Conservation (phyloP, 2,329 filamentous ascomycete genomes). For the Neofusicoccum parvum region DNA sequence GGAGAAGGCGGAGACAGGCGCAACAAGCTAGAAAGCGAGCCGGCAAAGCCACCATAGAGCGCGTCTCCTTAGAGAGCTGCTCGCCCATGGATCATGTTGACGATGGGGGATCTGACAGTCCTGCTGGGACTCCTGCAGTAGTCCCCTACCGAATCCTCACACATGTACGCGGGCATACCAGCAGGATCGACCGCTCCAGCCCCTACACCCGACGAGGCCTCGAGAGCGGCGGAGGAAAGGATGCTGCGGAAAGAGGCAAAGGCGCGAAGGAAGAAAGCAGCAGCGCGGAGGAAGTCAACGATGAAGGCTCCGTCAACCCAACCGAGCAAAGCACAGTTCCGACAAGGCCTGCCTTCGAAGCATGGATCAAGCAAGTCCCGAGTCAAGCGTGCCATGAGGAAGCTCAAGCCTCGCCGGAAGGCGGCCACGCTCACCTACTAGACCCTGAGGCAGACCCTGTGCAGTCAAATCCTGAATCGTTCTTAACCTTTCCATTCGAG, state of each 20-base stretch:
- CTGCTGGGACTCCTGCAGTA: background rate
- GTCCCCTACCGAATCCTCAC: background rate
- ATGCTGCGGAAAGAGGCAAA: too few relatives aligned
- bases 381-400: background rate
- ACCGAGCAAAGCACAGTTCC: background rate
- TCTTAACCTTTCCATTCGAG: background rate
- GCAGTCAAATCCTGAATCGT: background rate
- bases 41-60: too few relatives aligned
- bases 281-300: too few relatives aligned
- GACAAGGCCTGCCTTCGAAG: conserved; percentile 11
- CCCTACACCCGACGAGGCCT: background rate
- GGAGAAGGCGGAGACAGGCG: too few relatives aligned
- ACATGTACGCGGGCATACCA: background rate
- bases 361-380: conserved; percentile 4
- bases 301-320: too few relatives aligned
- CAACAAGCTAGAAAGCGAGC: too few relatives aligned
- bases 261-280: too few relatives aligned
- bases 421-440: background rate
- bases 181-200: too few relatives aligned
- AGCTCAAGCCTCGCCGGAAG: background rate
- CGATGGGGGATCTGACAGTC: background rate
- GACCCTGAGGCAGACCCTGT: background rate
- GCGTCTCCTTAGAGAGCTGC: too few relatives aligned
- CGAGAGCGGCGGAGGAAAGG: too few relatives aligned
- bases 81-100: background rate